Percentiles rank a stretch among this genome's conserved stretches.
These are phyloP conservation scores for Stephania yunnanensis DNA, from an alignment of 164 flowering plant species.

Conservation along the genomic window DNA sequence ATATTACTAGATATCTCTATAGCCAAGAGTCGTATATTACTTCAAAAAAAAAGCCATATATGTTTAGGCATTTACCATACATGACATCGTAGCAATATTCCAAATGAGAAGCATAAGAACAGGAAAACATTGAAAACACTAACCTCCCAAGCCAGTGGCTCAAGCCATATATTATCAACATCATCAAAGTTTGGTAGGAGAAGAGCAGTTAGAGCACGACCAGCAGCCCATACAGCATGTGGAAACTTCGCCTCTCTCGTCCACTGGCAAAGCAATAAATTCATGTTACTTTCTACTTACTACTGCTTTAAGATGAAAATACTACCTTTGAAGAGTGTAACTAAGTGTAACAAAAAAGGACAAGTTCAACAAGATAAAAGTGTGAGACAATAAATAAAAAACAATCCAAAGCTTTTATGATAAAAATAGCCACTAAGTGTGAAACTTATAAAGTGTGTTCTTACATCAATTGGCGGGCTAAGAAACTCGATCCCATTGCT, in stretches of 20 bases:
- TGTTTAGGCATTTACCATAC: neutral
- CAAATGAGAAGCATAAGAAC: neutral
- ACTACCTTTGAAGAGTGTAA: neutral
- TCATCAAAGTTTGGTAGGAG: constrained; percentile 87
- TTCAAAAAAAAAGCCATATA: too few relatives aligned
- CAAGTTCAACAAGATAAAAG: neutral
- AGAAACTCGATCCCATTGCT: constrained; percentile 83
- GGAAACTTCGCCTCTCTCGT: constrained; percentile 81
- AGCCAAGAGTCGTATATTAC: neutral
- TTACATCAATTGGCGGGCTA: constrained; percentile 86
- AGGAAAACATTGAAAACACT: constrained; percentile 9
- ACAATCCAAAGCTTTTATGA: neutral
- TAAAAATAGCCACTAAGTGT: neutral
- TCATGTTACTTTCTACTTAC: constrained; percentile 9
- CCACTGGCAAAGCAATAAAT: constrained; percentile 47
- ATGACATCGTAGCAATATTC: neutral
- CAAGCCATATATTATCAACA: constrained; percentile 90
- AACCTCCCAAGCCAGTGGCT: constrained; percentile 93
- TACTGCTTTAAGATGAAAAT: neutral
- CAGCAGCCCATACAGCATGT: constrained; percentile 99
- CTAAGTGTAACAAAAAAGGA: neutral
- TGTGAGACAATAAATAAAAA: neutral
- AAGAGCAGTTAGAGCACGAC: constrained; percentile 82
- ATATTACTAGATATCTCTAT: neutral
- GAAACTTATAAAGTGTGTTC: constrained; percentile 13